phyloP scores from a whole-genome alignment of 1,284 basidiomycete species.

The Hemileia vastatrix region DNA sequence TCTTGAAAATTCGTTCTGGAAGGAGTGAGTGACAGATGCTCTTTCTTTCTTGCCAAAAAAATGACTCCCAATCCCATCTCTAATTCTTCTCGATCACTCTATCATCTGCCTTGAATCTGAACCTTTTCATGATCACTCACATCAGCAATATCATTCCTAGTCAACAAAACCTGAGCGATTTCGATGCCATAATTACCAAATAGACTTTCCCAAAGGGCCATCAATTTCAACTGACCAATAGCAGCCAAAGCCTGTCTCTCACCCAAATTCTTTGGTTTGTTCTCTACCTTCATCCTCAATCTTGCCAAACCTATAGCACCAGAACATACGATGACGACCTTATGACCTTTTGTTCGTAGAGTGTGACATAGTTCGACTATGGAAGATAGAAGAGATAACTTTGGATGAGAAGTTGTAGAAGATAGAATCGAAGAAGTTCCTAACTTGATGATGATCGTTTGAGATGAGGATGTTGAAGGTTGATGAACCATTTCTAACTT shows the following conservation, averaged over 20 bases:
- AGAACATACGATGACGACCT: slow-evolving; percentile 87
- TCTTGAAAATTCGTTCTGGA: no score
- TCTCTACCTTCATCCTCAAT: slow-evolving; percentile 75
- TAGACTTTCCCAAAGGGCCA: slow-evolving; percentile 92
- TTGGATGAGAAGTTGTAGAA: slow-evolving; percentile 70
- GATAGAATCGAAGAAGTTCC: slow-evolving; percentile 90
- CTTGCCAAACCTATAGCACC: slow-evolving; percentile 93
- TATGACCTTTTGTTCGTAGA: slow-evolving; percentile 71
- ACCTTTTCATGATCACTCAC: no score
- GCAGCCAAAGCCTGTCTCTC: slow-evolving; percentile 96
- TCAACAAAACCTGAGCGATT: slow-evolving; percentile 88
- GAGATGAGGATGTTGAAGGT: background rate
- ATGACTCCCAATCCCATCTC: no score
- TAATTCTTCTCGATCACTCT: no score
- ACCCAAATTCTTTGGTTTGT: slow-evolving; percentile 69
- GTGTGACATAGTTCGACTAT: slow-evolving; percentile 82
- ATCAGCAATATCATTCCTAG: slow-evolving; percentile 91
- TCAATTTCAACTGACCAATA: slow-evolving; percentile 88
- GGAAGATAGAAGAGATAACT: slow-evolving; percentile 78
- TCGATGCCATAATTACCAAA: slow-evolving; percentile 87
- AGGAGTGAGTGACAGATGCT: no score
- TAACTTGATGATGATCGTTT: slow-evolving; percentile 75
- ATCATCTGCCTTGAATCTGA: no score
- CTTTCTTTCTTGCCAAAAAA: no score
- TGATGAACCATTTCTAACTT: no score